Evolutionary conservation across 2,329 filamentous ascomycete species (phyloP).

Genomic region (Fusarium brevicatenulatum): DNA sequence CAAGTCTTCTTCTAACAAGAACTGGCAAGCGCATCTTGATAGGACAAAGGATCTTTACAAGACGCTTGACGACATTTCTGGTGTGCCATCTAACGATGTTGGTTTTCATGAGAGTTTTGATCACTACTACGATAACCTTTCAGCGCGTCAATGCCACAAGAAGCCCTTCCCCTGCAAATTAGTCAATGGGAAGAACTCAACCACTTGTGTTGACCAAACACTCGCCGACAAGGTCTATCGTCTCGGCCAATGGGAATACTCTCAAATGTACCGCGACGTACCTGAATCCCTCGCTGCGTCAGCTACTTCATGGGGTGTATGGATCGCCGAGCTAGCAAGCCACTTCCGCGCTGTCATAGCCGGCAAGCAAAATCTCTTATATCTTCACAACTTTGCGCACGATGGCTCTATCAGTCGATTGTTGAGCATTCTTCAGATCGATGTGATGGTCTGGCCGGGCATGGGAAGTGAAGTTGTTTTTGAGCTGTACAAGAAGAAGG

Average conservation of each 20-base stretch:
- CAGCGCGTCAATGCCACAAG: conserved; percentile 78
- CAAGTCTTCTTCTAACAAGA: conserved; percentile 53
- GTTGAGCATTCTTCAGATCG: conserved; percentile 72
- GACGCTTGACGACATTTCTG: conserved; percentile 74
- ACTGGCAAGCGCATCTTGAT: conserved; percentile 73
- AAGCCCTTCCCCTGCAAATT: conserved; percentile 77
- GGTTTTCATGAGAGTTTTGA: conserved; percentile 79
- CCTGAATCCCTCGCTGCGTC: conserved; percentile 70
- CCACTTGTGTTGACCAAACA: conserved; percentile 68
- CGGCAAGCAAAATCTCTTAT: conserved; percentile 57
- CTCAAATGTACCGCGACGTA: conserved; percentile 77
- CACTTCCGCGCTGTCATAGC: conserved; percentile 67
- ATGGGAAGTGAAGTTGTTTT: conserved; percentile 84
- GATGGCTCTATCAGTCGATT: conserved; percentile 77
- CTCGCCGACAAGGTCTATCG: conserved; percentile 78
- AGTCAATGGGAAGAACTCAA: conserved; percentile 55
- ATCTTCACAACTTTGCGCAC: conserved; percentile 83
- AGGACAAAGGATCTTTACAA: conserved; percentile 65
- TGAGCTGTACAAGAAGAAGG: conserved; percentile 68
- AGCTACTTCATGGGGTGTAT: conserved; percentile 73
- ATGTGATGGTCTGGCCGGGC: conserved; percentile 83
- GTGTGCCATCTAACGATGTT: conserved; percentile 63
- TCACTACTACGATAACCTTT: conserved; percentile 88
- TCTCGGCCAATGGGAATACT: conserved; percentile 83
- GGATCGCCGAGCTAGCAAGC: conserved; percentile 74